A percentile compares a stretch with the other conserved stretches of the same genome.
These are phyloP conservation scores for Parafenestella ontariensis DNA, from an alignment of 2,329 filamentous ascomycete species.

Conservation along the genomic window DNA sequence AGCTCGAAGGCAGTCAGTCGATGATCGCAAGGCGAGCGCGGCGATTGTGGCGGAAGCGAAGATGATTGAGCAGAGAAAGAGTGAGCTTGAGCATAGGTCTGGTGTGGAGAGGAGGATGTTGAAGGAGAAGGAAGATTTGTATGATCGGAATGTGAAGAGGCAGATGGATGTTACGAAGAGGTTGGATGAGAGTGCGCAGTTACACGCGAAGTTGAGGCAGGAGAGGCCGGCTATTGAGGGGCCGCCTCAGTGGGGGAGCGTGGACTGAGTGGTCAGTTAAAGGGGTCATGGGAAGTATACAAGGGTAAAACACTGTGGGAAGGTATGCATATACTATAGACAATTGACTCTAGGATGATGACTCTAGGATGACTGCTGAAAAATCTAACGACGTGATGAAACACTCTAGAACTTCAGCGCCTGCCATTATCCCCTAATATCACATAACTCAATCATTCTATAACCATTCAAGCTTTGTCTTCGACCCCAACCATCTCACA, in stretches of 20 bases:
- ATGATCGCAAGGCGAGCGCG: conserved; percentile 30
- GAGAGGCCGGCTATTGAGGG: conserved; percentile 39
- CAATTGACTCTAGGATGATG: background rate
- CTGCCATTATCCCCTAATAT: background rate
- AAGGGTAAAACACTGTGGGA: too few relatives aligned
- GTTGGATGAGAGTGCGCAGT: conserved; percentile 40
- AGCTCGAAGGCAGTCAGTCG: conserved; percentile 23
- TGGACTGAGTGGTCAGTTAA: conserved; percentile 22
- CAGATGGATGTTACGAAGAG: conserved; percentile 39
- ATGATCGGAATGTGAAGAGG: conserved; percentile 41
- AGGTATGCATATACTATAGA: background rate
- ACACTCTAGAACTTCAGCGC: background rate
- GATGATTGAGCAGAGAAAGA: conserved; percentile 32
- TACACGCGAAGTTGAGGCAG: conserved; percentile 39
- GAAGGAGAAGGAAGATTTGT: conserved; percentile 44
- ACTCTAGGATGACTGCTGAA: background rate
- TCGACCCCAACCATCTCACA: conserved; percentile 1
- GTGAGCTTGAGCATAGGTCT: conserved; percentile 36
- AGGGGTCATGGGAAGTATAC: background rate
- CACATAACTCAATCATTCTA: background rate
- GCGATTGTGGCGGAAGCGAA: conserved; percentile 22
- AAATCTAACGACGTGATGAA: background rate
- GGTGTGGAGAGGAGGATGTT: conserved; percentile 35
- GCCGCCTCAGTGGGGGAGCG: conserved; percentile 33
- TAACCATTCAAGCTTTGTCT: background rate